phyloP scores from a whole-genome alignment of 2,329 filamentous ascomycete genomes.

The Nemania sp. region DNA sequence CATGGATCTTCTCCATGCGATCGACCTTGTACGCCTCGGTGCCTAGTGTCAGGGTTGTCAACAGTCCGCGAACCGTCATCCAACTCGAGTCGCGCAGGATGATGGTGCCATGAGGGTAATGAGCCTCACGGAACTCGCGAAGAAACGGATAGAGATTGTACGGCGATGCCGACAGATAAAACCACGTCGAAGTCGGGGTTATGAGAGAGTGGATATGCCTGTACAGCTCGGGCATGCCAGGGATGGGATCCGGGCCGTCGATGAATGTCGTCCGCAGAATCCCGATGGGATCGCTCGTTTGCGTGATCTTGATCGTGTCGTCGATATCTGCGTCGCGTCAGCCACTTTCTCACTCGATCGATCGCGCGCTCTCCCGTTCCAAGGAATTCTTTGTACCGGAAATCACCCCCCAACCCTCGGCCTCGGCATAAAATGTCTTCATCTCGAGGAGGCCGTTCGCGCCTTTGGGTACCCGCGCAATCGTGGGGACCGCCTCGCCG shows the following conservation, averaged over 20 bases:
- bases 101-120: conserved; percentile 79
- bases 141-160: conserved; percentile 95
- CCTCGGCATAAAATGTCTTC: conserved; percentile 74
- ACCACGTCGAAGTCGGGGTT: conserved; percentile 71
- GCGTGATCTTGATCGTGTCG: conserved; percentile 91
- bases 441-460: conserved; percentile 62
- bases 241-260: conserved; percentile 70
- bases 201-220: conserved; percentile 61
- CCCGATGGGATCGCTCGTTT: conserved; percentile 77
- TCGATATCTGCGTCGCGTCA: conserved; percentile 70
- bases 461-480: conserved; percentile 55
- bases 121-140: conserved; percentile 68
- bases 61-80: conserved; percentile 80
- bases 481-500: conserved; percentile 52
- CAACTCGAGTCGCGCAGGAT: conserved; percentile 84
- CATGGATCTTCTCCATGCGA: conserved; percentile 76
- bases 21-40: conserved; percentile 87
- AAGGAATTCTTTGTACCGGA: conserved; percentile 56
- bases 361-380: neutral
- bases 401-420: conserved; percentile 82
- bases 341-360: neutral
- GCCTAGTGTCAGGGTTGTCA: conserved; percentile 77
- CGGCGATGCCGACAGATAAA: conserved; percentile 91
- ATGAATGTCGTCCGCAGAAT: conserved; percentile 86
- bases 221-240: conserved; percentile 87